These are phyloP conservation scores for Sindora glabra DNA, from an alignment of 306 rosid genomes.

Conservation along the genomic window DNA sequence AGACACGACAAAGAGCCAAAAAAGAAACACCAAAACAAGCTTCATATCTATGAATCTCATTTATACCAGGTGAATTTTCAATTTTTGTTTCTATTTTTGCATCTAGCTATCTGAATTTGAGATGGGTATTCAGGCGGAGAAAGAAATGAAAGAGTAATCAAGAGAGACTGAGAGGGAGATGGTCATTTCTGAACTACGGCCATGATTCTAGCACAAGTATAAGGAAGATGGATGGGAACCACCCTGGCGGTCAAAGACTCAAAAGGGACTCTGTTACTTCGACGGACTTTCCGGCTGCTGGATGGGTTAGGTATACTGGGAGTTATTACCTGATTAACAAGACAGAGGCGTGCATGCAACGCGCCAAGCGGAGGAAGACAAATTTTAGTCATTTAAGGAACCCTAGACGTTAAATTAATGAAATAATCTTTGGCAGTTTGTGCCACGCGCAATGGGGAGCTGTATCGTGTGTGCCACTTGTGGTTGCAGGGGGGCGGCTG, in stretches of 20 bases:
- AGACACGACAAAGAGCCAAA: constrained; percentile 13
- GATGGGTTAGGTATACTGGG: constrained; percentile 1
- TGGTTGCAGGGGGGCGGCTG: constrained; percentile 11
- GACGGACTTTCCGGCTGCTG: constrained; percentile 17
- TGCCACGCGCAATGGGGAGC: no score
- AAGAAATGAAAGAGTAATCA: neutral
- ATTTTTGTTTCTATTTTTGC: neutral
- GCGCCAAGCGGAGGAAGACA: neutral
- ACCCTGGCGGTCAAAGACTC: constrained; percentile 8
- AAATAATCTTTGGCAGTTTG: no score
- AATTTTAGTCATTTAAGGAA: neutral
- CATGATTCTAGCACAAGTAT: neutral
- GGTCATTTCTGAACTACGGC: neutral
- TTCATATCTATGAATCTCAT: constrained; percentile 1
- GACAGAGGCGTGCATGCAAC: neutral
- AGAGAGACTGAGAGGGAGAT: constrained; percentile 5
- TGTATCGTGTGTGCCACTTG: no score
- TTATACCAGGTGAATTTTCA: neutral
- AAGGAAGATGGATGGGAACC: constrained; percentile 2
- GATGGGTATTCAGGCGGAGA: constrained; percentile 1
- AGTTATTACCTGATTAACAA: neutral
- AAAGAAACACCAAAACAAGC: constrained; percentile 3
- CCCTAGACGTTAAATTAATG: no score
- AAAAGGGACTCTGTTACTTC: neutral
- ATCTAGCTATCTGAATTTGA: neutral